Base-by-base conservation (phyloP, 1,284 basidiomycete species). In the Apiotrichum gracile region DNA sequence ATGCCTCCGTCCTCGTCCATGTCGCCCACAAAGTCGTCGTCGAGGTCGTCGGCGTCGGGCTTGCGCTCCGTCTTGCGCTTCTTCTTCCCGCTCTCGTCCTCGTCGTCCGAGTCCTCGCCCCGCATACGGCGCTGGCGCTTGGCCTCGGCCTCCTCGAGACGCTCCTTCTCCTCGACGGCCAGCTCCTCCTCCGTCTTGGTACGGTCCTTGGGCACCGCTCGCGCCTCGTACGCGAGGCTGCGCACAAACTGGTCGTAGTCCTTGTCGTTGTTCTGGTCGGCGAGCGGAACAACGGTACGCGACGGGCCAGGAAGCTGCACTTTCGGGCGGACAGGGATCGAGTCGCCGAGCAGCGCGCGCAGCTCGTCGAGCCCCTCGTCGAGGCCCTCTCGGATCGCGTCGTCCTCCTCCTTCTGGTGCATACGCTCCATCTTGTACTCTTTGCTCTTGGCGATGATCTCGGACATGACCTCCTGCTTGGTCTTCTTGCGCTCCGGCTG, bases 361-460 rank as follows among this genome's bases (percentile, higher is more conserved):
- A 99, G 80, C 35, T 87, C 82, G 57, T 87, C 86, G 50, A 98
- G 86, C 60, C 92, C 87, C 49, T 86, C 81, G 74, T 98, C 96
- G 37, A 98, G 83, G 71, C 91, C 82, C 62, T 88, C 84, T 51
- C 96, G 87, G 19, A 92, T 79, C 61, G 87, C 86, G 24, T 92
- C 90, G 65, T 90, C 91, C 62, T 85, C 79, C 61, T 93, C 89
- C 61, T 84, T 85, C 72, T 91, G 85, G 67, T 87, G 82, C 80
- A 97, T 93, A 38, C 94, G 52, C 14, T 40, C 55, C 31, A 57
- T 19, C 39, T 93, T 97, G 76, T 96, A 83, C 51, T 85, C 83
- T 74, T 99, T 99, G 76, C 91, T 94, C 76, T 98, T 98, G 14
- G 91, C 88, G 47, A 99, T 92, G 47, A 99, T 87, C 74, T 99